Evolutionary conservation across 1,284 basidiomycete species (phyloP).

Genomic region (Crocinoboletus sp.): DNA sequence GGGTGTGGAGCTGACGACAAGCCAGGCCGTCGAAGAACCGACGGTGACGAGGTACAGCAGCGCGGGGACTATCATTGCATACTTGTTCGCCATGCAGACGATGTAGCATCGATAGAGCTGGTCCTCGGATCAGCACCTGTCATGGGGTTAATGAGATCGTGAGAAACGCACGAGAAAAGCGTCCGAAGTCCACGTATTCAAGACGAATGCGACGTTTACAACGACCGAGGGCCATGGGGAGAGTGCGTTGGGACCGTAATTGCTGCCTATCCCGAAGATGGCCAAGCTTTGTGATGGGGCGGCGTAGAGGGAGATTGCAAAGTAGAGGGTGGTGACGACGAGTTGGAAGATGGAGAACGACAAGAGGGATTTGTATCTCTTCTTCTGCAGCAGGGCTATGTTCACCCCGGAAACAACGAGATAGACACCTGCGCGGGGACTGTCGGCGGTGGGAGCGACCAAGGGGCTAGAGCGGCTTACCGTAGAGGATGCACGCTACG

Average conservation of each 20-base stretch:
- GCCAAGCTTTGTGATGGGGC: slow-evolving; percentile 13
- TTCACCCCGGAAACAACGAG: slow-evolving; percentile 15
- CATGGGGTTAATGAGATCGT: neutral
- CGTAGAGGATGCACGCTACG: slow-evolving; percentile 20
- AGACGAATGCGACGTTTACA: slow-evolving; percentile 10
- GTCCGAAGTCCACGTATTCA: slow-evolving; percentile 25
- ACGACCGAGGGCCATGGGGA: slow-evolving; percentile 20
- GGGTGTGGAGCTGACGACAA: slow-evolving; percentile 9
- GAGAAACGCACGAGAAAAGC: slow-evolving; percentile 21
- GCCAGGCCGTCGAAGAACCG: slow-evolving; percentile 15
- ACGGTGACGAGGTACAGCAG: slow-evolving; percentile 20
- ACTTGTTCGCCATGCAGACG: slow-evolving; percentile 13
- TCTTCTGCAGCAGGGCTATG: slow-evolving; percentile 16
- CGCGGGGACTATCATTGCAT: neutral
- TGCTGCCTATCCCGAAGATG: slow-evolving; percentile 12
- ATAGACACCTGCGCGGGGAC: slow-evolving; percentile 15
- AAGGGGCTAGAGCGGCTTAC: neutral
- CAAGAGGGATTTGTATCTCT: slow-evolving; percentile 16
- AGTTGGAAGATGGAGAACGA: slow-evolving; percentile 16
- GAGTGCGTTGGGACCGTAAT: slow-evolving; percentile 5
- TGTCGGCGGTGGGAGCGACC: neutral
- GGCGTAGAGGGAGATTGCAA: slow-evolving; percentile 14
- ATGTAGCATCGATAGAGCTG: slow-evolving; percentile 28
- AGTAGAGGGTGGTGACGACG: slow-evolving; percentile 19
- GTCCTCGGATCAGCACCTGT: neutral